phyloP scores from a whole-genome alignment of 1,139 yeast genomes.

The Diutina sp. region DNA sequence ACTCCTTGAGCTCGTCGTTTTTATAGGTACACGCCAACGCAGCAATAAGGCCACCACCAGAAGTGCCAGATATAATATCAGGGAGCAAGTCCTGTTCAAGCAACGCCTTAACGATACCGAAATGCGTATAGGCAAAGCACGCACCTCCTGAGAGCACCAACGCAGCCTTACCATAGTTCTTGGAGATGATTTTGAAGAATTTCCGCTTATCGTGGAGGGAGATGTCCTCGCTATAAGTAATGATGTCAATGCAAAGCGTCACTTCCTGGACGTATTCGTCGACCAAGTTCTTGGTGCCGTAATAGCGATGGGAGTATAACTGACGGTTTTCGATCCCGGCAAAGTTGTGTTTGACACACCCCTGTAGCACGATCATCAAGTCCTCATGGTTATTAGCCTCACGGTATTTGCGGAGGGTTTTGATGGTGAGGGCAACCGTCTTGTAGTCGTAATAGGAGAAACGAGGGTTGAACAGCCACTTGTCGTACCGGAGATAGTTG shows the following conservation, averaged over 20 bases:
- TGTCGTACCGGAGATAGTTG: conserved; percentile 40
- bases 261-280: conserved; percentile 44
- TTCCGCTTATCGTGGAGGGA: conserved; percentile 28
- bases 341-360: conserved; percentile 59
- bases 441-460: conserved; percentile 61
- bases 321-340: conserved; percentile 70
- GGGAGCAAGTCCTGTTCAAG: conserved; percentile 59
- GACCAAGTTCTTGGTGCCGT: conserved; percentile 58
- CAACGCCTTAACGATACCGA: conserved; percentile 64
- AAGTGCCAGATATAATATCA: conserved; percentile 60
- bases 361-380: conserved; percentile 44
- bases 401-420: conserved; percentile 27
- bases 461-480: conserved; percentile 51
- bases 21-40: conserved; percentile 63
- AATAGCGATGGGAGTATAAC: conserved; percentile 62
- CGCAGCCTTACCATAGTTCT: conserved; percentile 64
- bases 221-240: conserved; percentile 25
- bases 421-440: conserved; percentile 39
- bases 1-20: conserved; percentile 44
- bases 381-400: conserved; percentile 25
- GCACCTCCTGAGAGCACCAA: conserved; percentile 74
- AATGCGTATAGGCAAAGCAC: conserved; percentile 64
- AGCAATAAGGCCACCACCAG: conserved; percentile 77
- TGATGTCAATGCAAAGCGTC: conserved; percentile 28
- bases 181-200: conserved; percentile 46